phyloP scores from a whole-genome alignment of 1,284 basidiomycete species.

The Puccinia polysora region DNA sequence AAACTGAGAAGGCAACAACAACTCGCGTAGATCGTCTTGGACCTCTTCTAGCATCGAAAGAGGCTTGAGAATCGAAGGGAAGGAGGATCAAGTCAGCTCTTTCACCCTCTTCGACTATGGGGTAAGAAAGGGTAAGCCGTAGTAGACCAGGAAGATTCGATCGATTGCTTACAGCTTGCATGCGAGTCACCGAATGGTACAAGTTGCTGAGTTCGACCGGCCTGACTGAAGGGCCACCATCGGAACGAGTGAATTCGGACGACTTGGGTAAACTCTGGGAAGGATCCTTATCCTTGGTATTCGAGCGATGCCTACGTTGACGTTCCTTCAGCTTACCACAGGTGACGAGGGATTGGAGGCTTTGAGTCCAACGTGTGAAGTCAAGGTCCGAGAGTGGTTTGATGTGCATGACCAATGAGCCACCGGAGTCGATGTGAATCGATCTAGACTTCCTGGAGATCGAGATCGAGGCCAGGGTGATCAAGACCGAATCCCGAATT shows the following conservation, averaged over 20 bases:
- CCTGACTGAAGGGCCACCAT: conserved; percentile 12
- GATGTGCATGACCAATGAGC: conserved; percentile 43
- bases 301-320: conserved; percentile 18
- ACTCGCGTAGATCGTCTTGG: conserved; percentile 23
- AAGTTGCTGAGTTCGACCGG: conserved; percentile 33
- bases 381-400: conserved; percentile 32
- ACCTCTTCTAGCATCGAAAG: conserved; percentile 29
- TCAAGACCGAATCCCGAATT: conserved; percentile 40
- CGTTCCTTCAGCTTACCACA: conserved; percentile 8
- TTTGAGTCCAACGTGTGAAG: conserved; percentile 31
- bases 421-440: conserved; percentile 43
- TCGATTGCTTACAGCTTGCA: conserved; percentile 29
- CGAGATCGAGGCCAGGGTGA: conserved; percentile 38
- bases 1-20: conserved; percentile 6
- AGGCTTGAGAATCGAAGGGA: conserved; percentile 2
- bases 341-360: conserved; percentile 31
- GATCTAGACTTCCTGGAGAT: conserved; percentile 36
- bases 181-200: conserved; percentile 32
- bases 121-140: neutral
- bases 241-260: conserved; percentile 1
- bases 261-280: neutral
- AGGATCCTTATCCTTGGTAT: neutral
- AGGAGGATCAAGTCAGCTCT: neutral
- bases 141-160: neutral
- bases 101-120: neutral